Percentiles rank a stretch among this genome's conserved stretches.
Evolutionary conservation across 1,284 basidiomycete species (phyloP).

Genomic region (Rhizoctonia solani): DNA sequence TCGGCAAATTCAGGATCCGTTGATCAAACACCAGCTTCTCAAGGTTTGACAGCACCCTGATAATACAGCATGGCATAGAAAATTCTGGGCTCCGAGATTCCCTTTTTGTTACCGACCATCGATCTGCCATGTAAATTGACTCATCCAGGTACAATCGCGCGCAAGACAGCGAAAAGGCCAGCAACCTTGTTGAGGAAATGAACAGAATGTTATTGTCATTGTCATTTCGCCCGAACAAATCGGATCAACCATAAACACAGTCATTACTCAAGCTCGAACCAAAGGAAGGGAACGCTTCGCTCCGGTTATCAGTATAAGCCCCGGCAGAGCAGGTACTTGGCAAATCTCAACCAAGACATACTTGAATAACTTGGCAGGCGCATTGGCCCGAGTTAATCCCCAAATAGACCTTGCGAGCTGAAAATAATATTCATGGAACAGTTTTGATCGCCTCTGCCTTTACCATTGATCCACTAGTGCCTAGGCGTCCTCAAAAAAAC

Average conservation of each 20-base stretch:
- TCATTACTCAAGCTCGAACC: neutral
- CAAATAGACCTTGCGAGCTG: no score
- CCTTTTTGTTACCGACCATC: neutral
- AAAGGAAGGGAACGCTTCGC: neutral
- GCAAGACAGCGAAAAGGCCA: no score
- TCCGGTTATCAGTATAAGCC: constrained; percentile 16
- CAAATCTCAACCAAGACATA: constrained; percentile 32
- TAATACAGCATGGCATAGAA: neutral
- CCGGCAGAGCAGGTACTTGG: constrained; percentile 18
- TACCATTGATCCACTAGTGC: no score
- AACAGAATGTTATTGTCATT: no score
- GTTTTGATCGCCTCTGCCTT: no score
- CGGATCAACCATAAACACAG: neutral
- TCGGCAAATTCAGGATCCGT: neutral
- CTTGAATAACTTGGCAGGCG: constrained; percentile 12
- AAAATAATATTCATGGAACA: neutral
- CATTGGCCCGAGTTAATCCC: neutral
- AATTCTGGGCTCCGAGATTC: neutral
- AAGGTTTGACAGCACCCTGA: constrained; percentile 12
- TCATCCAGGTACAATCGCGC: neutral
- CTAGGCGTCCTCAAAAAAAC: no score
- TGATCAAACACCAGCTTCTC: neutral
- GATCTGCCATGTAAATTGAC: neutral
- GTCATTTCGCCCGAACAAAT: neutral
- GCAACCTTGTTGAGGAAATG: no score